These are phyloP conservation scores for Calonectria naviculata DNA, from an alignment of 2,329 filamentous ascomycete species.

Conservation along the genomic window DNA sequence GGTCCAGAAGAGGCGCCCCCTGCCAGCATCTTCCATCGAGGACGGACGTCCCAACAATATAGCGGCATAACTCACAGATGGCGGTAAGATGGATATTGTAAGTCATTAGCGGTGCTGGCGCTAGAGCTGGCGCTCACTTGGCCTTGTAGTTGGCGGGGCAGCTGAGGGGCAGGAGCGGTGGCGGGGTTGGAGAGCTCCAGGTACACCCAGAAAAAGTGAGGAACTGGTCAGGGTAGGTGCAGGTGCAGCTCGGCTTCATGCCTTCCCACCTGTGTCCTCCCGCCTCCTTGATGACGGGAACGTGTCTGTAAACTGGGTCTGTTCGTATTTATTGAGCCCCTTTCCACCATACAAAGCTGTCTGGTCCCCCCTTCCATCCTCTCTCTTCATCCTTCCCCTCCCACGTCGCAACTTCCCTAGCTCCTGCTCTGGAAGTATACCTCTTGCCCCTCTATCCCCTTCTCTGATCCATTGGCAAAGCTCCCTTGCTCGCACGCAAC, in stretches of 20 bases:
- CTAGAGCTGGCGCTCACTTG: slow-evolving; percentile 25
- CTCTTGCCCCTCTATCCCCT: not conserved
- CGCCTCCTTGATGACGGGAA: slow-evolving; percentile 13
- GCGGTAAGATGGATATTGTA: slow-evolving; percentile 2
- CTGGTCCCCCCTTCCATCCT: not conserved
- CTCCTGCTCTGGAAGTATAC: not conserved
- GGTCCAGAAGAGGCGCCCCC: not conserved
- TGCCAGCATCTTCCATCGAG: not conserved
- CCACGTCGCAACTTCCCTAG: not conserved
- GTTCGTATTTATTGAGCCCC: slow-evolving; percentile 22
- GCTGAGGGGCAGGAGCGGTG: slow-evolving; percentile 40
- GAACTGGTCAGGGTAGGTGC: slow-evolving; percentile 19
- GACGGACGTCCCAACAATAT: not conserved
- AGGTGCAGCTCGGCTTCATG: slow-evolving; percentile 33
- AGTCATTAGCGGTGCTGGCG: not conserved
- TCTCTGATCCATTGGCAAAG: slow-evolving; percentile 9
- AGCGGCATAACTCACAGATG: not conserved
- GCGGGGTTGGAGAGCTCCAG: slow-evolving; percentile 39
- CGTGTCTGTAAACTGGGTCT: slow-evolving; percentile 10
- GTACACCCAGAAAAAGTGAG: slow-evolving; percentile 11
- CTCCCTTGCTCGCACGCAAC: slow-evolving; percentile 8
- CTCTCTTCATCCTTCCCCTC: not conserved
- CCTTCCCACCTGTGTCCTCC: slow-evolving; percentile 27
- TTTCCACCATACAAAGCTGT: not conserved
- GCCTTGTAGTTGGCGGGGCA: slow-evolving; percentile 39